Conservation (phyloP, 129 eudicot genomes). For the Chrysanthemum seticuspe region DNA sequence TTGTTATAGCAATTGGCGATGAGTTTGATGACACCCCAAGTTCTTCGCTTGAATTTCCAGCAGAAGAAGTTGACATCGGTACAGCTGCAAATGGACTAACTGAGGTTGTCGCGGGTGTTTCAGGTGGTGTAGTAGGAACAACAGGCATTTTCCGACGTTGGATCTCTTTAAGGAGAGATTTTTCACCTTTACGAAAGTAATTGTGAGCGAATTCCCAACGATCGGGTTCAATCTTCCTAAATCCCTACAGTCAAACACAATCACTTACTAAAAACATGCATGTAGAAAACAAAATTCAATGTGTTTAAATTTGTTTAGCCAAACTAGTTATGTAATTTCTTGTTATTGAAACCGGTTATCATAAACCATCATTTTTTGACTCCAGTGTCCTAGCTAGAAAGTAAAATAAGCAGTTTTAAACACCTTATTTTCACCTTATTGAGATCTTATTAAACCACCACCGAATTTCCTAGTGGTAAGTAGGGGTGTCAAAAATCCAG, state of each 20-base stretch:
- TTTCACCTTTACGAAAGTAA: constrained; percentile 64
- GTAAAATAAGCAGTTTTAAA: no score
- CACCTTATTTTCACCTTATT: no score
- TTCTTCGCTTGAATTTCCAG: constrained; percentile 64
- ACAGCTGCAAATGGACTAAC: constrained; percentile 10
- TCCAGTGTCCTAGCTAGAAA: no score
- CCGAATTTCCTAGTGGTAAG: no score
- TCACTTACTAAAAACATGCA: neutral
- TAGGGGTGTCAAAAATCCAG: no score
- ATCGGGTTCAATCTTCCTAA: constrained; percentile 70
- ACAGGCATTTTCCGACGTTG: constrained; percentile 65
- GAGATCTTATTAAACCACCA: no score
- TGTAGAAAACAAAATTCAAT: neutral
- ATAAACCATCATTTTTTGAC: no score
- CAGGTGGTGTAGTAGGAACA: constrained; percentile 20
- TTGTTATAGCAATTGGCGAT: constrained; percentile 36
- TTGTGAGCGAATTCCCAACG: constrained; percentile 86
- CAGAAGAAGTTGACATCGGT: constrained; percentile 27
- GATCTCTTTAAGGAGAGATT: constrained; percentile 56
- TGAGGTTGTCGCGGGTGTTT: constrained; percentile 33
- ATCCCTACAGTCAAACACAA: constrained; percentile 48
- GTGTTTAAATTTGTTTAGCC: no score
- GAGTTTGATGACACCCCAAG: constrained; percentile 63
- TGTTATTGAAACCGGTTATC: neutral
- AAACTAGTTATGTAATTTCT: neutral